Evolutionary conservation across 208 protist species (phyloP).

Genomic region (Leishmania mexicana): DNA sequence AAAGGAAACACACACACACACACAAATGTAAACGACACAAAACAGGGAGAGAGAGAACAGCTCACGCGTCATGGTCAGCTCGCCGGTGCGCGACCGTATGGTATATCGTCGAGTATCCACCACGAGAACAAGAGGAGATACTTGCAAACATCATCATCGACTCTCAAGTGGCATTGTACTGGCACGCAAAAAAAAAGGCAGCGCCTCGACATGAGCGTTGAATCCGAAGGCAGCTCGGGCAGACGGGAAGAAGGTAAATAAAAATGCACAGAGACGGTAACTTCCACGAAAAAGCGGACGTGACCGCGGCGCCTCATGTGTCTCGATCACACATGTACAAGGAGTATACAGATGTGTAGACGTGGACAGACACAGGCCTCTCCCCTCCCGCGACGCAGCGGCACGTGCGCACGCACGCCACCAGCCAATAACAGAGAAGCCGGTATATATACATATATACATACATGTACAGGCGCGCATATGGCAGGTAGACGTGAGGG

Average conservation of each 20-base stretch:
- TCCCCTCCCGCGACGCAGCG: too few species aligned
- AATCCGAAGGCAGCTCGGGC: background rate
- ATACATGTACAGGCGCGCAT: too few species aligned
- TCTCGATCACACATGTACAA: background rate
- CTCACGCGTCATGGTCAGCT: background rate
- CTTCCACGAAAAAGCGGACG: background rate
- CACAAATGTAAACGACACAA: background rate
- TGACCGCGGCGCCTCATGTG: background rate
- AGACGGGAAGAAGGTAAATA: background rate
- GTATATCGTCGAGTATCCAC: background rate
- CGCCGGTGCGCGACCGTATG: background rate
- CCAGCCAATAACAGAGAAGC: background rate
- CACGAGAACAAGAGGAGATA: background rate
- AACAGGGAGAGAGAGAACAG: background rate
- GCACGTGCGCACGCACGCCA: background rate
- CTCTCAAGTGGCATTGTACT: background rate
- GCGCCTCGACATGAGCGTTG: background rate
- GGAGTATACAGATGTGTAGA: background rate
- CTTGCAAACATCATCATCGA: background rate
- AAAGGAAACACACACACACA: background rate
- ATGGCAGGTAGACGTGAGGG: background rate
- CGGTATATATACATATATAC: background rate
- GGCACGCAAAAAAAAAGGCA: background rate
- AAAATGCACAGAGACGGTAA: background rate
- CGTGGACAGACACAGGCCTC: background rate